These are phyloP conservation scores for Sicyos edulis DNA, from an alignment of 306 rosid genomes.

Conservation along the genomic window DNA sequence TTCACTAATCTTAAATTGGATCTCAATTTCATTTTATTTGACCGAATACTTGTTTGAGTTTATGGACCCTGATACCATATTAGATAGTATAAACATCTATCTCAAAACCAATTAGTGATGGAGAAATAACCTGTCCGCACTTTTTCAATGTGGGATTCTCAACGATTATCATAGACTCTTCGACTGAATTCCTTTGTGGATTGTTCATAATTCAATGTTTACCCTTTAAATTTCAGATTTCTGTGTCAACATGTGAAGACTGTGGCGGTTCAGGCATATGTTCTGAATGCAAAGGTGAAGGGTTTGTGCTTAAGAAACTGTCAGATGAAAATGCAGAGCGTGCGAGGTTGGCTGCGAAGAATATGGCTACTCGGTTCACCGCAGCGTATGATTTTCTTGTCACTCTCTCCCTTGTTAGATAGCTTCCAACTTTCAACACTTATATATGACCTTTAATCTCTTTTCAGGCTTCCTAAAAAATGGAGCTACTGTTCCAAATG, in stretches of 20 bases:
- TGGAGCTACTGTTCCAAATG: constrained; percentile 97
- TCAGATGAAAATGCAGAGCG: constrained; percentile 66
- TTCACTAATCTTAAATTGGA: too few species aligned
- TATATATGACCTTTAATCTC: neutral
- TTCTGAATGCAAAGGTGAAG: constrained; percentile 91
- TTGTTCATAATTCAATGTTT: neutral
- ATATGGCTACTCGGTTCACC: constrained; percentile 82
- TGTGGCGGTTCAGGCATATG: constrained; percentile 90
- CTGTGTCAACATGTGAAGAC: constrained; percentile 49
- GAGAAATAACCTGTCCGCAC: too few species aligned
- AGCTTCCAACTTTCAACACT: neutral
- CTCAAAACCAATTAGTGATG: too few species aligned
- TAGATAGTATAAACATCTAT: too few species aligned
- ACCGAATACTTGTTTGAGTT: too few species aligned
- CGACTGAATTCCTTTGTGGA: constrained; percentile 14
- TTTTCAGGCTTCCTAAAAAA: constrained; percentile 81
- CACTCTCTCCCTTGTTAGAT: neutral
- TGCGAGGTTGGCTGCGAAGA: constrained; percentile 61
- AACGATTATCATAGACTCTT: too few species aligned
- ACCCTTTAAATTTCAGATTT: constrained; percentile 40
- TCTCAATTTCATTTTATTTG: too few species aligned
- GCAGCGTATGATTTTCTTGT: constrained; percentile 44
- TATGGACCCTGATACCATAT: too few species aligned
- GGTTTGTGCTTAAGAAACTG: constrained; percentile 71
- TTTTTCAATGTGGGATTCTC: too few species aligned